Percentiles rank a stretch among this genome's conserved stretches.
phyloP scores from a whole-genome alignment of 1,284 basidiomycete genomes.

The Dichomitus squalens region DNA sequence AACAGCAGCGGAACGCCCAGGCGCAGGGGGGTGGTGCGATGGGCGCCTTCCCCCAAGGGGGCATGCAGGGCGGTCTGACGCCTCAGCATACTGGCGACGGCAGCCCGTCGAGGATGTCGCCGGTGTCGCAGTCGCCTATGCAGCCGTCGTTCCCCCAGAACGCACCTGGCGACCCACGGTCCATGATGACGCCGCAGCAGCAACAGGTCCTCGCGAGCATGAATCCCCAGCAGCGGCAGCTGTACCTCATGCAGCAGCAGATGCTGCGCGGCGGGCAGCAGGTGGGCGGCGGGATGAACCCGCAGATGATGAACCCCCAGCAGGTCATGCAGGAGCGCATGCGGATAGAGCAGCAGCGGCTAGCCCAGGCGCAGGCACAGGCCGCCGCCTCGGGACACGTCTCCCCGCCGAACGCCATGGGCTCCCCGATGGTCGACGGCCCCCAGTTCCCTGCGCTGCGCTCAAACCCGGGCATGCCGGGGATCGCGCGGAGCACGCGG shows the following conservation, averaged over 20 bases:
- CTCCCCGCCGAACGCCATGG: slow-evolving; percentile 25
- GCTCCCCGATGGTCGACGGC: slow-evolving; percentile 36
- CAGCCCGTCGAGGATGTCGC: slow-evolving; percentile 31
- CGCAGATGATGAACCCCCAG: slow-evolving; percentile 32
- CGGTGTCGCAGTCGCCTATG: slow-evolving; percentile 29
- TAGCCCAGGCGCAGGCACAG: slow-evolving; percentile 11
- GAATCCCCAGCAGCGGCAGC: slow-evolving; percentile 38
- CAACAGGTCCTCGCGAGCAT: slow-evolving; percentile 30
- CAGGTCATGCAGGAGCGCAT: slow-evolving; percentile 43
- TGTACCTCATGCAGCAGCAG: slow-evolving; percentile 38
- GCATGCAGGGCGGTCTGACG: slow-evolving; percentile 19
- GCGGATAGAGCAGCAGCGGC: slow-evolving; percentile 31
- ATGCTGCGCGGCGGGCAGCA: slow-evolving; percentile 29
- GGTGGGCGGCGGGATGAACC: slow-evolving; percentile 24
- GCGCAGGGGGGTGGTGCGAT: slow-evolving; percentile 20
- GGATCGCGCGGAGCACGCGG: slow-evolving; percentile 69
- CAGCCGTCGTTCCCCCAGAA: slow-evolving; percentile 24
- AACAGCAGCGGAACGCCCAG: slow-evolving; percentile 22
- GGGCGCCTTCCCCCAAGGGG: slow-evolving; percentile 24
- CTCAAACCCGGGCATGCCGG: slow-evolving; percentile 62
- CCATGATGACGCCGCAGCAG: slow-evolving; percentile 32
- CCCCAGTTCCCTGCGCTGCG: slow-evolving; percentile 38
- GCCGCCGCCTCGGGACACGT: slow-evolving; percentile 2
- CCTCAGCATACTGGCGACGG: slow-evolving; percentile 22
- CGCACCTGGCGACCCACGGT: slow-evolving; percentile 24